These are phyloP conservation scores for Colletotrichum sp. DNA, from an alignment of 2,329 filamentous ascomycete species.

Conservation along the genomic window DNA sequence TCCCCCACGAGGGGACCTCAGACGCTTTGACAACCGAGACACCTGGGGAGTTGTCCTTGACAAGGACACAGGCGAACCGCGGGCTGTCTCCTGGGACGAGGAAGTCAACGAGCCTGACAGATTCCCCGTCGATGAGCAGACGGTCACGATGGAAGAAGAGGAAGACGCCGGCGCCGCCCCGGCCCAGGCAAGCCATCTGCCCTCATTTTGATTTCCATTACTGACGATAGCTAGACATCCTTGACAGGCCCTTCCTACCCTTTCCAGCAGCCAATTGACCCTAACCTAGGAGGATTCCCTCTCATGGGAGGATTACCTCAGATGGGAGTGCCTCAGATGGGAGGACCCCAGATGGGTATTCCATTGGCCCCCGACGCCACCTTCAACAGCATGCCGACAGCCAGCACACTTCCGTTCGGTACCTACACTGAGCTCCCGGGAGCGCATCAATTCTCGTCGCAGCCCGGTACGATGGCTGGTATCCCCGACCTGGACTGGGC, in stretches of 20 bases:
- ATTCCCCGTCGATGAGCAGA: neutral
- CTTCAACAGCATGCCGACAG: neutral
- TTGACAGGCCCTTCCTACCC: no score
- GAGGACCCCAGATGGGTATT: neutral
- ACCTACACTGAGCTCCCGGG: neutral
- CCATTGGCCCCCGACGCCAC: accelerated
- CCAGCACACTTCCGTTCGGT: accelerated
- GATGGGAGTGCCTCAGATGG: neutral
- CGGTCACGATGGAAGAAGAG: neutral
- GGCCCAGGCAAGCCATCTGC: neutral
- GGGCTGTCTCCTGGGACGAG: neutral
- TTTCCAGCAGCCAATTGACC: neutral
- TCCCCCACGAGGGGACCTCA: neutral
- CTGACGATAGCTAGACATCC: neutral
- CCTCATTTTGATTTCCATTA: neutral
- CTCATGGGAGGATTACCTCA: neutral
- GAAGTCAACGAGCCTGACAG: accelerated
- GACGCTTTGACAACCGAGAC: no score
- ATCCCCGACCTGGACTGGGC: accelerated
- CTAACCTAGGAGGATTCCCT: neutral
- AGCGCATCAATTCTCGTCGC: accelerated
- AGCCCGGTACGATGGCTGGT: neutral
- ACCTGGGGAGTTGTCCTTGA: neutral
- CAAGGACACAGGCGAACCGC: neutral
- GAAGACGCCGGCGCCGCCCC: accelerated